These are phyloP conservation scores for Fusarium sp. DNA, from an alignment of 2,329 filamentous ascomycete genomes.

Conservation along the genomic window DNA sequence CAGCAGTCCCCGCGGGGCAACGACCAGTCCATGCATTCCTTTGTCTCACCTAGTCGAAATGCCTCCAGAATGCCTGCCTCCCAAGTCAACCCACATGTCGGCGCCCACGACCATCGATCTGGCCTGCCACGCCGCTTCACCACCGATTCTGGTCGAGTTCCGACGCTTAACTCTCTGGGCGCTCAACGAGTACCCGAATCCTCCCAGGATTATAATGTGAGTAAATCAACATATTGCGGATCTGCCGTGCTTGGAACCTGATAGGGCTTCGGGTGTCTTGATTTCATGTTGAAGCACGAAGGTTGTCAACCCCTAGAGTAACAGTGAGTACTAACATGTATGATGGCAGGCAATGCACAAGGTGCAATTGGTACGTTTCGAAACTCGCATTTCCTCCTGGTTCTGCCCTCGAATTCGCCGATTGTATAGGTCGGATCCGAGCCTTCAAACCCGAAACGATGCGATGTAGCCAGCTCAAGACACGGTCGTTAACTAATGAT, in stretches of 20 bases:
- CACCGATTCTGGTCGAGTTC: constrained; percentile 86
- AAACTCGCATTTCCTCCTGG: constrained; percentile 1
- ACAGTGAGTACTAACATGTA: constrained; percentile 41
- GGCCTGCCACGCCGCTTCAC: constrained; percentile 93
- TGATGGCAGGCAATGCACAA: constrained; percentile 71
- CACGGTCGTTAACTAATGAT: constrained; percentile 52
- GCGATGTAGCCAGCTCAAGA: background rate
- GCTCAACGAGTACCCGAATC: constrained; percentile 61
- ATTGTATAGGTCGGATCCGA: background rate
- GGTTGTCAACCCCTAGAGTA: background rate
- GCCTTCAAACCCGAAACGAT: constrained; percentile 7
- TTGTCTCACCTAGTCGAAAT: constrained; percentile 80
- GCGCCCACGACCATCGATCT: constrained; percentile 76
- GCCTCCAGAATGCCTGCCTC: constrained; percentile 71
- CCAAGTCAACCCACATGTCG: constrained; percentile 52
- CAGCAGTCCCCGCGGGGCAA: constrained; percentile 79
- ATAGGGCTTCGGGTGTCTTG: constrained; percentile 28
- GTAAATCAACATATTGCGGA: constrained; percentile 39
- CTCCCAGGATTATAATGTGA: constrained; percentile 62
- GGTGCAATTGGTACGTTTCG: constrained; percentile 78
- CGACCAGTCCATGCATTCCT: constrained; percentile 79
- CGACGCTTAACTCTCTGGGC: constrained; percentile 71
- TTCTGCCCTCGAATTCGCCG: background rate
- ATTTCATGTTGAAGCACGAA: background rate
- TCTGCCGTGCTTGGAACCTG: background rate